Evolutionary conservation across 2,329 filamentous ascomycete genomes (phyloP), one percentile per base, ranked within the genome.

Genomic region (Epicoccum sorghinum): DNA sequence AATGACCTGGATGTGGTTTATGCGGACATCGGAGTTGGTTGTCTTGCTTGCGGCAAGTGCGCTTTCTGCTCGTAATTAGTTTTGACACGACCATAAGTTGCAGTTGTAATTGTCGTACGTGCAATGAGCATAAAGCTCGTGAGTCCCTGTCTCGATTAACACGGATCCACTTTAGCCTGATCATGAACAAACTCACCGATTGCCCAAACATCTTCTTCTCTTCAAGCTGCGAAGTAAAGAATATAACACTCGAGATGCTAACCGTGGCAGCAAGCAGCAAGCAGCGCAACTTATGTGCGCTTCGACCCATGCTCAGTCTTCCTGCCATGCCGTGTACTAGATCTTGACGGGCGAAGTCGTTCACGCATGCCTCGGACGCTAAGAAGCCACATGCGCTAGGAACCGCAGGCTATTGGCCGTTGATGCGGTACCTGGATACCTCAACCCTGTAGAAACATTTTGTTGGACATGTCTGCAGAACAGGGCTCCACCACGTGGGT

Each of bases 1-100:
- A 33, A 82, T 68, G 37, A 82, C 76, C 61, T 82, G 80, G 41
- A 82, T 77, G 41, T 82, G 78, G 64, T 82, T 82, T 70, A 83
- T 77, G 45, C 79, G 79, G 45, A 82, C 64, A 44, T 64, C 57
- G 6, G 58, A 50, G 12, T 60, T 53, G 25, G 55, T 57, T 13
- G 52, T 53, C 40, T 55, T 55, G 38, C 52, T 43, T 24, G 39
- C 38, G 8, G 53, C 55, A 7, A 55, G 32, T 18, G 52, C 58
- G 42, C 52, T 50, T 38, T 65, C 62, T 68, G 27, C 4, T 33
- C 3, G 6, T 10, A n/a, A 35, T 62, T 48, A 65, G 52, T 29
- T 18, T 46, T 12, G 37, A 3, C 18, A 18, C 4, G 10, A 14
- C 8, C 29, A 18, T 4, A 4, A 6, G 24, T 13, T 18, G 18